Evolutionary conservation across 768 basidiomycete genomes (phyloP).

Genomic region (Coprinopsis sp.): DNA sequence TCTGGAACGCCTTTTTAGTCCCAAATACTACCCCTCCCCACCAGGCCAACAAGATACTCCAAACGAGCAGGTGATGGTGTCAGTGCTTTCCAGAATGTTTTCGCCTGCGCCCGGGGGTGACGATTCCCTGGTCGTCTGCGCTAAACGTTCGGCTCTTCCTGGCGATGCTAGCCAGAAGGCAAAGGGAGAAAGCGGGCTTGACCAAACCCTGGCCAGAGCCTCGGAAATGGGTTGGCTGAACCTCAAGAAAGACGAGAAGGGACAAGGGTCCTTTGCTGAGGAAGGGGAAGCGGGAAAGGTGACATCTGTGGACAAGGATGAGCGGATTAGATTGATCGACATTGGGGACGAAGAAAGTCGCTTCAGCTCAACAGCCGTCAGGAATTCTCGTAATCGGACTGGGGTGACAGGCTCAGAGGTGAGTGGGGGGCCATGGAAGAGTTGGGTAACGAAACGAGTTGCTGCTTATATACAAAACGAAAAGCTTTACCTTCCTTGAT

Average conservation of each 20-base stretch:
- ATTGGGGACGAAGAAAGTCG: constrained; percentile 51
- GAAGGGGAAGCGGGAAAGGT: constrained; percentile 5
- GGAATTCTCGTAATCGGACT: constrained; percentile 35
- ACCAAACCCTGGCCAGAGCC: background rate
- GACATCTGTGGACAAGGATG: constrained; percentile 31
- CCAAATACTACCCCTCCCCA: constrained; percentile 64
- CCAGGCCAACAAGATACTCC: constrained; percentile 15
- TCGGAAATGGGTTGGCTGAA: constrained; percentile 2
- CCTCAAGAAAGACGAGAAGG: background rate
- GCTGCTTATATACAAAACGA: constrained; percentile 48
- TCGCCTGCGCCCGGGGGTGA: constrained; percentile 41
- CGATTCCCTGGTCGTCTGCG: constrained; percentile 62
- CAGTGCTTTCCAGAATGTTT: constrained; percentile 55
- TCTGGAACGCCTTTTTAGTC: constrained; percentile 70
- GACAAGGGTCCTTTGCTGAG: background rate
- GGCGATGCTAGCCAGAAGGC: background rate
- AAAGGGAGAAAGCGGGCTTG: background rate
- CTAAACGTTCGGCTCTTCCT: constrained; percentile 37
- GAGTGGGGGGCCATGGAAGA: constrained; percentile 36
- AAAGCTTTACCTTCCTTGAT: constrained; percentile 37
- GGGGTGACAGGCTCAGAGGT: constrained; percentile 16
- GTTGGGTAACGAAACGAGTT: constrained; percentile 41
- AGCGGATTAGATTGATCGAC: constrained; percentile 55
- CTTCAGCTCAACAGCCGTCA: constrained; percentile 69
- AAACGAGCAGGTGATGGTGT: constrained; percentile 40